phyloP scores from a whole-genome alignment of 2,329 filamentous ascomycete species.

The Aspergillus neotritici region DNA sequence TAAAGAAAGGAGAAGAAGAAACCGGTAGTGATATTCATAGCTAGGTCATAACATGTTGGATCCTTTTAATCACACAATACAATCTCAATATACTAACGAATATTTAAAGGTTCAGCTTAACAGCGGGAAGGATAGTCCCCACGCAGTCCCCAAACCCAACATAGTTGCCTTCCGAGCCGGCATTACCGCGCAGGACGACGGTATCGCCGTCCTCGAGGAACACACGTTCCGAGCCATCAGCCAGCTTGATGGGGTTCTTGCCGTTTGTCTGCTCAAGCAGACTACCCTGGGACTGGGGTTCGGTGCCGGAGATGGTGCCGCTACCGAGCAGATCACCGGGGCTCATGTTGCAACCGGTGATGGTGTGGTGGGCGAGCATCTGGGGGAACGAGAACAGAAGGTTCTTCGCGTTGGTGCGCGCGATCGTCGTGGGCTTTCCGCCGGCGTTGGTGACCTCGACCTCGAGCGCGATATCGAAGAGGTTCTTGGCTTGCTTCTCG shows the following conservation, averaged over 20 bases:
- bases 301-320: conserved; percentile 68
- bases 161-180: conserved; percentile 59
- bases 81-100: conserved; percentile 4
- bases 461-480: conserved; percentile 65
- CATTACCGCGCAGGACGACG: conserved; percentile 60
- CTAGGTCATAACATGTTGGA: conserved; percentile 4
- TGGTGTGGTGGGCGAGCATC: conserved; percentile 73
- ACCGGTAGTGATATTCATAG: conserved; percentile 2
- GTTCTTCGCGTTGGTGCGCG: conserved; percentile 57
- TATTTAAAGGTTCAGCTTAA: conserved; percentile 20
- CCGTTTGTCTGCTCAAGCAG: conserved; percentile 68
- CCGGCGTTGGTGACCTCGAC: conserved; percentile 50
- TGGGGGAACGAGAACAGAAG: conserved; percentile 78
- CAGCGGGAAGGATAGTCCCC: conserved; percentile 54
- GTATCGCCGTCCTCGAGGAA: conserved; percentile 73
- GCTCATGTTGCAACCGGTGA: conserved; percentile 68
- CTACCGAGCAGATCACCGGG: conserved; percentile 71
- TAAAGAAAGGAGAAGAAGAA: not conserved
- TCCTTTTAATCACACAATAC: conserved; percentile 4
- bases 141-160: conserved; percentile 73
- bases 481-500: conserved; percentile 52
- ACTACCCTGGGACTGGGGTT: conserved; percentile 57
- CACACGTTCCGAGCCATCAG: conserved; percentile 59
- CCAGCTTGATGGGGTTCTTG: conserved; percentile 57
- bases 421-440: conserved; percentile 53